Percentiles rank a stretch among this genome's conserved stretches.
phyloP scores from a whole-genome alignment of 1,284 basidiomycete genomes.

The Leccinum subfulvum region DNA sequence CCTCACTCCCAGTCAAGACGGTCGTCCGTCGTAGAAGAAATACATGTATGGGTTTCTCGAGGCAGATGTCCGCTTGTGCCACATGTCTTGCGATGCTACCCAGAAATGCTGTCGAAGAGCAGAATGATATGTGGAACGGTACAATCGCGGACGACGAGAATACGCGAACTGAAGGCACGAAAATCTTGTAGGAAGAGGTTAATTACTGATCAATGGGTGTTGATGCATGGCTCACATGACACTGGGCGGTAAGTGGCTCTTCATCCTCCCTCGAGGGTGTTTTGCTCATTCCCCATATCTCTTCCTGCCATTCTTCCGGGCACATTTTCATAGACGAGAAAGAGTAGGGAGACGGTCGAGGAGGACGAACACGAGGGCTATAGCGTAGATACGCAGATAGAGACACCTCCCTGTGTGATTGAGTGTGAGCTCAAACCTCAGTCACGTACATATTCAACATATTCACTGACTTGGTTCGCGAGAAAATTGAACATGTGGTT shows the following conservation, averaged over 20 bases:
- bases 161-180: conserved; percentile 48
- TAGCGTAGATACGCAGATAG: conserved; percentile 41
- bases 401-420: conserved; percentile 35
- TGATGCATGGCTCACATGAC: conserved; percentile 43
- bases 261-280: conserved; percentile 20
- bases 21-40: conserved; percentile 34
- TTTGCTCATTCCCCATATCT: conserved; percentile 40
- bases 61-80: conserved; percentile 24
- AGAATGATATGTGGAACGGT: conserved; percentile 63
- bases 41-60: conserved; percentile 25
- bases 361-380: conserved; percentile 51
- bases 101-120: conserved; percentile 43
- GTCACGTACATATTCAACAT: conserved; percentile 8
- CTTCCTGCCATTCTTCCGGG: conserved; percentile 66
- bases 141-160: conserved; percentile 53
- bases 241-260: conserved; percentile 35
- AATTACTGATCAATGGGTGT: background rate
- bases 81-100: conserved; percentile 37
- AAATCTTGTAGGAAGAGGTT: conserved; percentile 26
- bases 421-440: conserved; percentile 22
- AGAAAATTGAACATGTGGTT: conserved; percentile 35
- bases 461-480: conserved; percentile 23
- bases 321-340: conserved; percentile 48
- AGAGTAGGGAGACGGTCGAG: conserved; percentile 45
- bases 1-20: conserved; percentile 15